Evolutionary conservation across 2,329 filamentous ascomycete species (phyloP).

Genomic region (Diaporthe citri): DNA sequence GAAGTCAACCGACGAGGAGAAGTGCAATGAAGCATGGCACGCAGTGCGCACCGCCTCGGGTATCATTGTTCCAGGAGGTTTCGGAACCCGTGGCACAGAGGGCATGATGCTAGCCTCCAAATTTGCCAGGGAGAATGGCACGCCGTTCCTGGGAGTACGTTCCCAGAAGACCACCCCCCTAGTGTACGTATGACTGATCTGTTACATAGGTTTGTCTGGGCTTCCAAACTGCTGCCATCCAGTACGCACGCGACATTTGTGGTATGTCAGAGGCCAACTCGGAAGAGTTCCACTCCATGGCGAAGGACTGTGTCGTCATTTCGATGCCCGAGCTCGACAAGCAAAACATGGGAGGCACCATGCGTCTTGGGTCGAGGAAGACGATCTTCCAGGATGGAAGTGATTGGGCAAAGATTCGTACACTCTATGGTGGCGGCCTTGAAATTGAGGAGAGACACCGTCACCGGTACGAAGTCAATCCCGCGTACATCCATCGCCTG

Average conservation of each 20-base stretch:
- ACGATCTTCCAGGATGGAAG: constrained; percentile 77
- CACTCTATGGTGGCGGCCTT: constrained; percentile 71
- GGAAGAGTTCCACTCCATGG: constrained; percentile 67
- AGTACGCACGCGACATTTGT: constrained; percentile 84
- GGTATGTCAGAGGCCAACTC: constrained; percentile 68
- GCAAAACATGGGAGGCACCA: constrained; percentile 77
- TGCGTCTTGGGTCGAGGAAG: constrained; percentile 79
- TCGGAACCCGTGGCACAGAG: constrained; percentile 84
- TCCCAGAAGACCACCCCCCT: too few relatives aligned
- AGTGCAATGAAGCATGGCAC: constrained; percentile 90
- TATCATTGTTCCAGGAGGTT: constrained; percentile 80
- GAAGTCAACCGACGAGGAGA: constrained; percentile 72
- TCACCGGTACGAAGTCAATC: constrained; percentile 86
- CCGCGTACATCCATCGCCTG: constrained; percentile 73
- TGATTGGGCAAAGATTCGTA: constrained; percentile 78
- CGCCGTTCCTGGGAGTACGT: constrained; percentile 84
- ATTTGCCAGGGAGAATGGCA: constrained; percentile 86
- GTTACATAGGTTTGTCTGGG: constrained; percentile 72
- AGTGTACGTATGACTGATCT: constrained; percentile 5
- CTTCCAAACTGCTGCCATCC: constrained; percentile 93
- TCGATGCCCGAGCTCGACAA: constrained; percentile 85
- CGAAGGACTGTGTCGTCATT: constrained; percentile 80
- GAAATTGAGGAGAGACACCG: constrained; percentile 77
- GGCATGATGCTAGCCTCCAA: constrained; percentile 92
- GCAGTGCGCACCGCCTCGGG: constrained; percentile 77